Evolutionary conservation across 2,329 filamentous ascomycete genomes (phyloP).

Genomic region (Colletotrichum tofieldiae): DNA sequence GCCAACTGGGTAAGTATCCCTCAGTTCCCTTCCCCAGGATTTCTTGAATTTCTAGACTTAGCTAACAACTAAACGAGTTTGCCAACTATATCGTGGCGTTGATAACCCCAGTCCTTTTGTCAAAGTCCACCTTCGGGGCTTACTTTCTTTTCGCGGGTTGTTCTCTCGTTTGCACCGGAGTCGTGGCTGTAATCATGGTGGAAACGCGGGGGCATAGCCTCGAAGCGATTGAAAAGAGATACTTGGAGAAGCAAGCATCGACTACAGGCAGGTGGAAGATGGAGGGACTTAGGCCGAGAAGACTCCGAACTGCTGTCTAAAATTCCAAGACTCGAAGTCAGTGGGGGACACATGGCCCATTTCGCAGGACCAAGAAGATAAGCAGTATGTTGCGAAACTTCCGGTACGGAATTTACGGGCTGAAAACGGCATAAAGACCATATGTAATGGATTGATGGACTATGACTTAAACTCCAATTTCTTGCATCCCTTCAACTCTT

Average conservation of each 20-base stretch:
- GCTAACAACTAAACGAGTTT: slow-evolving; percentile 47
- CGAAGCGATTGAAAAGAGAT: slow-evolving; percentile 56
- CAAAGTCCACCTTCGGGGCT: slow-evolving; percentile 57
- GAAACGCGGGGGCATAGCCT: slow-evolving; percentile 61
- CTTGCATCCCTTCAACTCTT: too few species aligned
- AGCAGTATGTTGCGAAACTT: background rate
- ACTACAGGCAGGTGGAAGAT: slow-evolving; percentile 6
- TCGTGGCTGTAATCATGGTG: slow-evolving; percentile 58
- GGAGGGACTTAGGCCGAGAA: slow-evolving; percentile 6
- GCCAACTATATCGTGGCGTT: slow-evolving; percentile 64
- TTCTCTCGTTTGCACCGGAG: slow-evolving; percentile 54
- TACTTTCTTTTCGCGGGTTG: slow-evolving; percentile 63
- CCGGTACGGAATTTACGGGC: background rate
- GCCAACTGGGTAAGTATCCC: slow-evolving; percentile 62
- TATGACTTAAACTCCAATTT: too few species aligned
- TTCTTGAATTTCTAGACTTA: background rate
- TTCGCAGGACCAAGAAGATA: too few species aligned
- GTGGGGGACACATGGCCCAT: too few species aligned
- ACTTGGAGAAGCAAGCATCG: slow-evolving; percentile 7
- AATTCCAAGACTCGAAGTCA: background rate
- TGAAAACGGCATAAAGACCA: too few species aligned
- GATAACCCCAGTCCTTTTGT: slow-evolving; percentile 58
- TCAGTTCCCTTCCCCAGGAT: too few species aligned
- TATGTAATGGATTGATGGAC: too few species aligned
- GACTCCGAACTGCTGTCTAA: slow-evolving; percentile 11